These are phyloP conservation scores for Pleurotus salmoneostramineus DNA, from an alignment of 768 basidiomycete genomes.

Conservation along the genomic window DNA sequence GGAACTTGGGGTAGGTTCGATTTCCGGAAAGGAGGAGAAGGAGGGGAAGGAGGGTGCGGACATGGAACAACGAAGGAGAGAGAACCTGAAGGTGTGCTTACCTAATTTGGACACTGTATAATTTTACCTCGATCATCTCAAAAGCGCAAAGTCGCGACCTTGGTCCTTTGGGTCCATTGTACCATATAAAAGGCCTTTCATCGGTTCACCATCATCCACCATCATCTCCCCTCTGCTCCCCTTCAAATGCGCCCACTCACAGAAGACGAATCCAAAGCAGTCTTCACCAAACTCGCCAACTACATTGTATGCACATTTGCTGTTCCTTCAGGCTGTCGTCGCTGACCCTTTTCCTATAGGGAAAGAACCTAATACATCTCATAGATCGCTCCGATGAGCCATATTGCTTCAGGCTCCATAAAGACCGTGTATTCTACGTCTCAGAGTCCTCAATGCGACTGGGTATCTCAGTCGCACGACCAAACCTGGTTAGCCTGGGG, in stretches of 20 bases:
- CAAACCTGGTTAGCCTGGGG: constrained; percentile 88
- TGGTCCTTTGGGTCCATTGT: neutral
- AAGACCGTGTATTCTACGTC: constrained; percentile 94
- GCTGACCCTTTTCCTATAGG: constrained; percentile 40
- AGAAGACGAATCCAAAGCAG: constrained; percentile 93
- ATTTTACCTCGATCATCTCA: neutral
- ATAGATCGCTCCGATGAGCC: constrained; percentile 94
- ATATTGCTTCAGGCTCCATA: constrained; percentile 93
- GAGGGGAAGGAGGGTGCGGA: constrained; percentile 59
- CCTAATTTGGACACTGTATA: neutral
- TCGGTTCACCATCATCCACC: constrained; percentile 12
- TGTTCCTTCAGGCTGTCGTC: neutral
- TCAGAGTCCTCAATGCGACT: constrained; percentile 93
- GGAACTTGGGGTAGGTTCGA: constrained; percentile 41
- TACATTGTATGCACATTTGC: constrained; percentile 68
- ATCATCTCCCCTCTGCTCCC: constrained; percentile 14
- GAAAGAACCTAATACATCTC: constrained; percentile 93
- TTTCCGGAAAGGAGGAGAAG: constrained; percentile 67
- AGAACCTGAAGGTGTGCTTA: neutral
- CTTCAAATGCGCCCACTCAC: constrained; percentile 85
- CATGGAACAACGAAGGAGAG: constrained; percentile 23
- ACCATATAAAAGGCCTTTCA: constrained; percentile 1
- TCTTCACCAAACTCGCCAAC: constrained; percentile 96
- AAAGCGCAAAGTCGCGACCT: neutral
- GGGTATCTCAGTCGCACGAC: constrained; percentile 86